Base-by-base conservation (phyloP, 2,329 filamentous ascomycete species). In the Ophiostoma piceae region DNA sequence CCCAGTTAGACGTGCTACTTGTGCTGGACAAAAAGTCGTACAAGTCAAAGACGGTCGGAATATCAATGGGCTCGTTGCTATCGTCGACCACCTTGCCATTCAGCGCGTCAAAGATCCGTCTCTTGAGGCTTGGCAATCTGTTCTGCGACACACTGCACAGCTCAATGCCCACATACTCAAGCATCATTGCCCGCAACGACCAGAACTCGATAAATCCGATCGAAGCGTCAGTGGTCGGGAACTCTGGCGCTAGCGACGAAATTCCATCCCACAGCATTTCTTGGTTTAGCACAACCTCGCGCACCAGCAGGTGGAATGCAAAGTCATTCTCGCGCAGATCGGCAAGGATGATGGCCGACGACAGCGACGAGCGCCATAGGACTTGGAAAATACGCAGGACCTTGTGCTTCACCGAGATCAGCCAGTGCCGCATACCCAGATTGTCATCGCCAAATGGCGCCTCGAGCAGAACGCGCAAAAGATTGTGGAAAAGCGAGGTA, bases 161-260 rank as follows among this genome's bases (percentile, higher is more conserved):
- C 77, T 98, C 94, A 71, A 91, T 88, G 16, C 91, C 89, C 43
- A 92, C 88, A 76, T 97, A 98, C 75, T 96, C 92, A 72, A 96
- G 86, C 54, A 92, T 85, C 75, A 92, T 87, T 68, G 91, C 88
- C 70, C 96, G 88, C 71, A 92, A 85, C 14, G 87, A 84, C 65
- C 99, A 83, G 77, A 96, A 96, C 75, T 94, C 89, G 43, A 90
- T 84, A 54, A 95, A 86, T 0, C 90, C 88, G 47, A 85, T 79
- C 1, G 91, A 88, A 11, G 91, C 89, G 26, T 88, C 83, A 0
- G 85, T 86, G 22, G 89, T 80, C 70, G 92, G 87, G 75, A 97
- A 95, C 7, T 88, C 84, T 0, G 87, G 83, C 57, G 87, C 82
- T 14, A 78, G 77, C 57, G 90, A 82, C 26, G 85, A 82, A 41